Base-by-base conservation (phyloP, 345 rosid species). In the Hirschfeldia incana region DNA sequence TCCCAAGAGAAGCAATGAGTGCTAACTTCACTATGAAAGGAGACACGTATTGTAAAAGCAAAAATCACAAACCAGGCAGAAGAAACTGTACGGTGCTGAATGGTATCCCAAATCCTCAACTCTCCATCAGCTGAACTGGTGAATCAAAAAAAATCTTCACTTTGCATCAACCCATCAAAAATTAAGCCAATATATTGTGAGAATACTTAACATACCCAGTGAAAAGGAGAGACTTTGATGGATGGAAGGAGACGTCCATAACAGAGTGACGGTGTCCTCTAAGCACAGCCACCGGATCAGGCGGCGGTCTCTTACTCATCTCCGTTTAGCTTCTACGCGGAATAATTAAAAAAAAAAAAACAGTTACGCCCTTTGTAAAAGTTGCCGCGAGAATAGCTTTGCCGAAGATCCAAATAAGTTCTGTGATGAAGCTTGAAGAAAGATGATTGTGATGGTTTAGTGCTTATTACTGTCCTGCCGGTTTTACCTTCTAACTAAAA, bases 181-280 rank as follows among this genome's bases (percentile, higher is more conserved):
- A n/a, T n/a, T n/a, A n/a, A n/a, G n/a, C n/a, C n/a, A n/a, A n/a
- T n/a, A n/a, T n/a, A n/a, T n/a, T n/a, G n/a, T n/a, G n/a, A n/a
- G n/a, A n/a, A n/a, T n/a, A n/a, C n/a, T n/a, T n/a, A n/a, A 57
- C 12, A 7, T 85, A 92, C 97, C 94, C 98, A 5, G 92, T 81
- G 86, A 91, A 88, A n/a, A 91, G 85, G 12, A 95, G 46, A 53
- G 96, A 86, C 55, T 70, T 83, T 0, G 93, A 86, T 59, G 90
- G 89, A 76, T 91, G 97, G 78, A 95, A 95, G 76, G 87, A 89
- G 60, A 84, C 92, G 51, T 93, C 99, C 84, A 76, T 83, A 6
- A 95, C 96, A 2, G 97, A 90, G 84, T 97, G 93, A 12, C 97
- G 96, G 76, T 91, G 94, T 30, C 99, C 99, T 80, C 99, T 84